Percentiles rank a stretch among this genome's conserved stretches.
Conservation (phyloP, 148 eudicot genomes). For the Polygonum aviculare region DNA sequence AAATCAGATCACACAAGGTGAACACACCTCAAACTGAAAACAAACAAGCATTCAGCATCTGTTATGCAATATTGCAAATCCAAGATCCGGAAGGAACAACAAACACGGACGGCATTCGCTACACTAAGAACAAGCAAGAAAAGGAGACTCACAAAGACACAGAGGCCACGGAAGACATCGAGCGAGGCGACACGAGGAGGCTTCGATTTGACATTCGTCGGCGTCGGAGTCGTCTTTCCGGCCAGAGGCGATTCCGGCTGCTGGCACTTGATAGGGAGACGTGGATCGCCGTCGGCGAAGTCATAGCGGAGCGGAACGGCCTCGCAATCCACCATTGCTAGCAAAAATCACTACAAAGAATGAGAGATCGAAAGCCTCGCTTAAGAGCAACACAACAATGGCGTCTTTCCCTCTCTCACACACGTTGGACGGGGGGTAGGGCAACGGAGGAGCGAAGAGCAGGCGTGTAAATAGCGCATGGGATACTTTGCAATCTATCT, state of each 20-base stretch:
- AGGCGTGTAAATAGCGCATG: conserved; percentile 8
- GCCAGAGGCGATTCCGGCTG: not conserved
- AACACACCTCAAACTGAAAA: not conserved
- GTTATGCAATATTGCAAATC: not conserved
- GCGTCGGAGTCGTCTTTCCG: conserved; percentile 5
- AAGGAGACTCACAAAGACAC: conserved; percentile 35
- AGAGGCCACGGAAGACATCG: conserved; percentile 69
- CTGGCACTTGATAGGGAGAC: not conserved
- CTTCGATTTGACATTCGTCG: conserved; percentile 13
- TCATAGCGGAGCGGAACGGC: conserved; percentile 22
- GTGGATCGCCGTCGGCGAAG: conserved; percentile 16
- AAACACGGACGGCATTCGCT: not conserved
- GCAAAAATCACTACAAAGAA: not conserved
- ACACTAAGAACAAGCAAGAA: not conserved
- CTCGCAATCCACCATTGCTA: conserved; percentile 33
- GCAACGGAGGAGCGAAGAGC: not conserved
- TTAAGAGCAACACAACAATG: not conserved
- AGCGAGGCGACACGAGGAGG: conserved; percentile 51
- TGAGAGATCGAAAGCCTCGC: not conserved
- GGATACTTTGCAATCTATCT: not conserved
- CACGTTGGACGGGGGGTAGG: not conserved
- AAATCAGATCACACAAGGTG: not conserved
- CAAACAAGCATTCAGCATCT: not conserved
- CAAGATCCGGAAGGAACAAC: not conserved
- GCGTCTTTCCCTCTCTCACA: not conserved